phyloP scores from a whole-genome alignment of 1,284 basidiomycete species.

The Ganoderma lingzhi region DNA sequence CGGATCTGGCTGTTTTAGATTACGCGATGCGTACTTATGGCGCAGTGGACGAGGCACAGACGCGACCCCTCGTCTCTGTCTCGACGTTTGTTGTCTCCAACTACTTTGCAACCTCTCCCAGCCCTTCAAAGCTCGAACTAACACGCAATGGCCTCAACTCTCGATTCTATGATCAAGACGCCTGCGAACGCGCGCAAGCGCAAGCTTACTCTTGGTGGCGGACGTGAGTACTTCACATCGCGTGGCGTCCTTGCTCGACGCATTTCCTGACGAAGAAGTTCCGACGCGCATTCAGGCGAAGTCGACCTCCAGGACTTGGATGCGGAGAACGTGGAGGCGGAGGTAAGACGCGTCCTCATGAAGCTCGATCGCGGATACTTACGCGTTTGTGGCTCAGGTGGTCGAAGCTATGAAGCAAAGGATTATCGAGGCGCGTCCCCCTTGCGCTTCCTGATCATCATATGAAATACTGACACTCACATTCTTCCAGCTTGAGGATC shows the following conservation, averaged over 20 bases:
- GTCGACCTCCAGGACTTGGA: constrained; percentile 7
- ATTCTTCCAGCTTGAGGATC: constrained; percentile 47
- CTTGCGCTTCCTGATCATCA: not conserved
- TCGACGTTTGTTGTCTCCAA: not conserved
- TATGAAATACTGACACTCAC: not conserved
- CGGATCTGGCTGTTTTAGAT: constrained; percentile 8
- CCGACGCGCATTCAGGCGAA: not conserved
- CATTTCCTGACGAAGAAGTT: no score
- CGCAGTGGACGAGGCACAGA: not conserved
- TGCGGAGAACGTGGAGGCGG: not conserved
- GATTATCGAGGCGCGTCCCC: constrained; percentile 43
- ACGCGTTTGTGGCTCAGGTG: constrained; percentile 26
- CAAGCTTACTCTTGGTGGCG: constrained; percentile 23
- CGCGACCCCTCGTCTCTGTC: not conserved
- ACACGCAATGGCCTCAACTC: constrained; percentile 56
- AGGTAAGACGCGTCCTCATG: not conserved
- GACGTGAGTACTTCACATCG: constrained; percentile 1
- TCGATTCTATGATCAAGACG: constrained; percentile 27
- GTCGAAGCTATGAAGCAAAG: constrained; percentile 49
- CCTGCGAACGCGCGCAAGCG: constrained; percentile 30
- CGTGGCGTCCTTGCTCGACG: not conserved
- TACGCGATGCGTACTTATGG: not conserved
- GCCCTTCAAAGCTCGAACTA: not conserved
- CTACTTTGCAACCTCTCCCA: not conserved
- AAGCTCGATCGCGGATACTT: not conserved